A percentile compares a stretch with the other conserved stretches of the same genome.
phyloP scores from a whole-genome alignment of 495 filamentous ascomycete species.

The Neurospora sp. region DNA sequence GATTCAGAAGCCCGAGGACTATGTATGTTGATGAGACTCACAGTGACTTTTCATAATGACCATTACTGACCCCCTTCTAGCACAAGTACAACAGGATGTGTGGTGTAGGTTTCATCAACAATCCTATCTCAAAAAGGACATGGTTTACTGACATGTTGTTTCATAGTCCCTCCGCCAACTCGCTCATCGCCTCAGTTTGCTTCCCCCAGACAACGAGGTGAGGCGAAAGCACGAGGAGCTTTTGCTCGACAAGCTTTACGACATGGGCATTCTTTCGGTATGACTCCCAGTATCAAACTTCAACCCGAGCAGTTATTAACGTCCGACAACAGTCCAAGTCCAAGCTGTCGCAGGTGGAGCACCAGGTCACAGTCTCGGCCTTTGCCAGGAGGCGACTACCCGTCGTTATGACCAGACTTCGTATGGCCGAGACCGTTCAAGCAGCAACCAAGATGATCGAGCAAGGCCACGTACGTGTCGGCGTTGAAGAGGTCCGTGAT shows the following conservation, averaged over 20 bases:
- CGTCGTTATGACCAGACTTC: conserved; percentile 66
- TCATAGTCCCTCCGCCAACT: conserved; percentile 61
- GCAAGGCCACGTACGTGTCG: conserved; percentile 91
- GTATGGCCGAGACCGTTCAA: conserved; percentile 83
- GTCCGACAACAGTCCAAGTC: conserved; percentile 39
- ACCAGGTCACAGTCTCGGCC: conserved; percentile 73
- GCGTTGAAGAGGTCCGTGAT: conserved; percentile 83
- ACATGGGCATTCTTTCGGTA: conserved; percentile 68
- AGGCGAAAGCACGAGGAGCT: conserved; percentile 72
- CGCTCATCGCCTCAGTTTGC: conserved; percentile 61
- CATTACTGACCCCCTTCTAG: conserved; percentile 35
- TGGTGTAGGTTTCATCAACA: conserved; percentile 31
- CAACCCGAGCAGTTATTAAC: background rate
- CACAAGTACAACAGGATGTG: conserved; percentile 79
- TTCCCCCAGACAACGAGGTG: conserved; percentile 67
- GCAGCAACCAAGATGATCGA: conserved; percentile 80
- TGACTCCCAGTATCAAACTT: background rate
- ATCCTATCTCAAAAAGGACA: background rate
- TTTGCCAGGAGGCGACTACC: conserved; percentile 72
- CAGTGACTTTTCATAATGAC: conserved; percentile 14
- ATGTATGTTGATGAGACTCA: conserved; percentile 46
- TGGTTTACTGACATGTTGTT: background rate
- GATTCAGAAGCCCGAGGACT: conserved; percentile 73
- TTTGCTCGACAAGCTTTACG: conserved; percentile 78
- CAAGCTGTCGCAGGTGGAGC: conserved; percentile 76